These are phyloP conservation scores for Cystoderma amianthinum DNA, from an alignment of 768 basidiomycete species.

Conservation along the genomic window DNA sequence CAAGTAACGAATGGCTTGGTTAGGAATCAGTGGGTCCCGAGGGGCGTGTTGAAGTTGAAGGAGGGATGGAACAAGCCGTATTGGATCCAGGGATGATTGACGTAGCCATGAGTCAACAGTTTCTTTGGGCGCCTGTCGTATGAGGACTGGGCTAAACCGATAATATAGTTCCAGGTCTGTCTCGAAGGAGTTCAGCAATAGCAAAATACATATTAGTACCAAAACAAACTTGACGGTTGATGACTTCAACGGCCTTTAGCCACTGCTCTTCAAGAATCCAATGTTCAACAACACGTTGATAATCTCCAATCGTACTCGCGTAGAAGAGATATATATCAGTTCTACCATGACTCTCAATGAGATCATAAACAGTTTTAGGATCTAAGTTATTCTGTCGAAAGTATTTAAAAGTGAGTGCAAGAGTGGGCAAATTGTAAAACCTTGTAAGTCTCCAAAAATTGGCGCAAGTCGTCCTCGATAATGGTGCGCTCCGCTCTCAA, in stretches of 20 bases:
- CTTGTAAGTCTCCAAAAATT: slow-evolving; percentile 94
- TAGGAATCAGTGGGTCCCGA: slow-evolving; percentile 65
- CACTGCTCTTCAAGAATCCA: slow-evolving; percentile 93
- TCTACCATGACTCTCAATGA: slow-evolving; percentile 90
- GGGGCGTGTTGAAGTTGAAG: slow-evolving; percentile 72
- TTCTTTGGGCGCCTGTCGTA: slow-evolving; percentile 81
- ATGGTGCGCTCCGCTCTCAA: slow-evolving; percentile 72
- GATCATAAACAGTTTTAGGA: slow-evolving; percentile 79
- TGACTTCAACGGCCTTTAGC: slow-evolving; percentile 83
- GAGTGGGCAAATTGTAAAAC: slow-evolving; percentile 27
- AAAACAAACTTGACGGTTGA: slow-evolving; percentile 86
- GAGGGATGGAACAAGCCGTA: slow-evolving; percentile 84
- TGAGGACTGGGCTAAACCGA: slow-evolving; percentile 82
- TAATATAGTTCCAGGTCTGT: slow-evolving; percentile 87
- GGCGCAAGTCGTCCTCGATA: slow-evolving; percentile 87
- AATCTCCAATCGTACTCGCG: slow-evolving; percentile 77
- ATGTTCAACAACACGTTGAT: slow-evolving; percentile 80
- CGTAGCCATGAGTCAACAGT: slow-evolving; percentile 92
- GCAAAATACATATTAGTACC: too few relatives aligned
- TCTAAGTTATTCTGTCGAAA: slow-evolving; percentile 72
- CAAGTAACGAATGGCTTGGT: slow-evolving; percentile 89
- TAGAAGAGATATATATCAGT: slow-evolving; percentile 90
- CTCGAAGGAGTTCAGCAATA: slow-evolving; percentile 32
- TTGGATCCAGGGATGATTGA: slow-evolving; percentile 70
- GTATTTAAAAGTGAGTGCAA: not conserved